Percentiles rank a stretch among this genome's conserved stretches.
Conservation (phyloP, 495 filamentous ascomycete species). For the Xylaria nigripes region DNA sequence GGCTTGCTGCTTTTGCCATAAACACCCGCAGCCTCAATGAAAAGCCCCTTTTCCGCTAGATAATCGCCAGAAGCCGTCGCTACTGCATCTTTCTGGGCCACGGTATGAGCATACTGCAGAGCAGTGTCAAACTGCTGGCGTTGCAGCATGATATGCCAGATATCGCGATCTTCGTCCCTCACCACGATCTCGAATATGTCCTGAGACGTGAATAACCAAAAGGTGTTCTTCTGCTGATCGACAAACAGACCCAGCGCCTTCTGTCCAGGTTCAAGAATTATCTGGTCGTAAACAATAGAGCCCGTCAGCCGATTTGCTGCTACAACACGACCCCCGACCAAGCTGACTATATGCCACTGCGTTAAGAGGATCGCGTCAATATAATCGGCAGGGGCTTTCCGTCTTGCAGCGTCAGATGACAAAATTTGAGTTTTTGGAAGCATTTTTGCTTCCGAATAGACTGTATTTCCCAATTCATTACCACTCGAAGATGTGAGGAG, state of each 20-base stretch:
- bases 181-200: conserved; percentile 92
- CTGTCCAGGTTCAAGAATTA: conserved; percentile 73
- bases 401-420: conserved; percentile 53
- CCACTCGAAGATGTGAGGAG: conserved; percentile 47
- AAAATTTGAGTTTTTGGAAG: conserved; percentile 64
- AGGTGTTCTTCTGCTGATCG: conserved; percentile 88
- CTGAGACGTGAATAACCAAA: conserved; percentile 84
- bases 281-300: conserved; percentile 73
- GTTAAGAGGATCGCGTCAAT: conserved; percentile 77
- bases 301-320: conserved; percentile 81
- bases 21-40: conserved; percentile 73
- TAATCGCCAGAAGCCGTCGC: conserved; percentile 85
- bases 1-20: conserved; percentile 94
- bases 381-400: conserved; percentile 55
- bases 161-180: conserved; percentile 80
- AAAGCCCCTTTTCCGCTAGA: conserved; percentile 69
- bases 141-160: conserved; percentile 86
- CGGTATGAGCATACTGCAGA: conserved; percentile 63
- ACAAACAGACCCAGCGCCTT: conserved; percentile 70
- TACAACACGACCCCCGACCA: conserved; percentile 73
- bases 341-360: conserved; percentile 84
- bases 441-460: conserved; percentile 66
- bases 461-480: conserved; percentile 52
- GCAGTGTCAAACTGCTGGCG: conserved; percentile 82
- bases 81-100: conserved; percentile 77